Conservation (phyloP, 202 grass and related monocot genomes). For the Zizania palustris region DNA sequence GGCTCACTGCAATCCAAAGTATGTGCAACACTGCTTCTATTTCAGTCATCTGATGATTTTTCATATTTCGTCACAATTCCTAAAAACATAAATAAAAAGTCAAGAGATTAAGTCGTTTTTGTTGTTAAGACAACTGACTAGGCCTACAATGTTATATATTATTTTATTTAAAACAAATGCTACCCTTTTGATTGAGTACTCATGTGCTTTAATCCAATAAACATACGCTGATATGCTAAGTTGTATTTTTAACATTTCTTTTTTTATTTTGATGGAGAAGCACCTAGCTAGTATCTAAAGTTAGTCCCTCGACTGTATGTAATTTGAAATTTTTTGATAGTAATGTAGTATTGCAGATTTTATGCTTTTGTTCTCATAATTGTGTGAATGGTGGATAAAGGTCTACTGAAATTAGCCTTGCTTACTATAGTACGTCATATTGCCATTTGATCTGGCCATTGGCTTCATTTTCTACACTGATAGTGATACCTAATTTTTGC, state of each 20-base stretch:
- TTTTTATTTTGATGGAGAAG: neutral
- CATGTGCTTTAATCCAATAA: neutral
- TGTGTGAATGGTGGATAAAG: neutral
- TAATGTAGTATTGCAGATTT: neutral
- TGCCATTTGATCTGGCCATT: neutral
- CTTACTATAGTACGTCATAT: neutral
- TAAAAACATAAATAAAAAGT: neutral
- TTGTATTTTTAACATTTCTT: no score
- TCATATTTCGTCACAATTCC: neutral
- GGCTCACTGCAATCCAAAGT: no score
- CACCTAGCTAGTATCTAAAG: neutral
- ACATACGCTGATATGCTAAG: neutral
- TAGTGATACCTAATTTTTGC: neutral
- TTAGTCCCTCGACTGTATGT: neutral
- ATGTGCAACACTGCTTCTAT: neutral
- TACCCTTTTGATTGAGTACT: neutral
- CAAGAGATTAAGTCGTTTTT: neutral
- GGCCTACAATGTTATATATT: neutral
- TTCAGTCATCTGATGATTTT: neutral
- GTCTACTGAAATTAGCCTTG: neutral
- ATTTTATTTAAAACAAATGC: neutral
- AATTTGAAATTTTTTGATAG: neutral
- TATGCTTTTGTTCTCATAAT: neutral
- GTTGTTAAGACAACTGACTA: neutral
- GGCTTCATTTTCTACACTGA: neutral